A percentile compares a stretch with the other conserved stretches of the same genome.
Conservation (phyloP, 257 asterid species). For the Solanum medicagineum region DNA sequence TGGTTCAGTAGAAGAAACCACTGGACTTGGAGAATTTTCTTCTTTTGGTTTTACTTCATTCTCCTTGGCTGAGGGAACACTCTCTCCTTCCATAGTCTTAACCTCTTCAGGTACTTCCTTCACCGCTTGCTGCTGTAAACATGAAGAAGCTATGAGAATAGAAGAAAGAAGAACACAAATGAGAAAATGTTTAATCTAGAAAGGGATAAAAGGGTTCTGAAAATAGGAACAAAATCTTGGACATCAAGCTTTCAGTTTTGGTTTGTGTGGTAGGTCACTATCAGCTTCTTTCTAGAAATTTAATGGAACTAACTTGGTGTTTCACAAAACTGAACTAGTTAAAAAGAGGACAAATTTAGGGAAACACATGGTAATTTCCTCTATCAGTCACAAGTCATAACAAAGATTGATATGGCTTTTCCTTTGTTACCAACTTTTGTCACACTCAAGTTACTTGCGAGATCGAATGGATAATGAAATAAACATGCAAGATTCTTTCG, state of each 20-base stretch:
- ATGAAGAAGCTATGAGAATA: background rate
- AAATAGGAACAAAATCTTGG: background rate
- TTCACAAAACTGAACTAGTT: background rate
- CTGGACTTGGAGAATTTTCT: constrained; percentile 12
- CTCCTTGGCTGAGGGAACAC: constrained; percentile 16
- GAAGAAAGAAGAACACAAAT: background rate
- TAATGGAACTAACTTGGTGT: background rate
- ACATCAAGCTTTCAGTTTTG: background rate
- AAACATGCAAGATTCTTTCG: background rate
- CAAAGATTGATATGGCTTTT: background rate
- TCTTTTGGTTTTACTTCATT: constrained; percentile 11
- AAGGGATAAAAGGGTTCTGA: background rate
- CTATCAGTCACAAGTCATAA: background rate
- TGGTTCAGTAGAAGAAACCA: constrained; percentile 16
- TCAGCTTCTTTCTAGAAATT: background rate
- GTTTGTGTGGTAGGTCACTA: background rate
- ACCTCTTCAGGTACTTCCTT: constrained; percentile 30
- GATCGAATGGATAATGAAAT: background rate
- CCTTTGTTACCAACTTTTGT: background rate
- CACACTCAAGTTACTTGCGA: background rate
- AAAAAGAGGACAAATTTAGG: background rate
- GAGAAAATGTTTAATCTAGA: background rate
- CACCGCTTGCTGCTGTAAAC: constrained; percentile 33
- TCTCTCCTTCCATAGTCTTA: constrained; percentile 23
- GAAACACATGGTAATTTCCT: background rate